A percentile compares a stretch with the other conserved stretches of the same genome.
Conservation (phyloP, 768 basidiomycete species). For the Mycena floridula region DNA sequence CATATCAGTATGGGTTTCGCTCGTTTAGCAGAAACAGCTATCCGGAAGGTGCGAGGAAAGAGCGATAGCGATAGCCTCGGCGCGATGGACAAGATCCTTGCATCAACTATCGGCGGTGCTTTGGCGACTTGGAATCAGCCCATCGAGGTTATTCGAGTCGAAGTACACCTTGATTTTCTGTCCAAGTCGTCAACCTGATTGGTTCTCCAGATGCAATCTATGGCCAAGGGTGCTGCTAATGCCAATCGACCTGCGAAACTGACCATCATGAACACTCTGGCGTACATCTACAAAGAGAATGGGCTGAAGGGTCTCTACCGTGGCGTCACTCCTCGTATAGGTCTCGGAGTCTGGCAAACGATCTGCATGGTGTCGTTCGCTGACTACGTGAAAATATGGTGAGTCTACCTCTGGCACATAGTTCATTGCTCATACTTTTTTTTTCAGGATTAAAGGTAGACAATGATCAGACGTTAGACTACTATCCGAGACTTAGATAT, state of each 20-base stretch:
- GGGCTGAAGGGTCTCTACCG: conserved; percentile 96
- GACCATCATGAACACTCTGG: conserved; percentile 85
- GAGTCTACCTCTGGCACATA: conserved; percentile 10
- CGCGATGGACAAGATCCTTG: conserved; percentile 79
- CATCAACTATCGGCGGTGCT: conserved; percentile 89
- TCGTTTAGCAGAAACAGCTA: conserved; percentile 78
- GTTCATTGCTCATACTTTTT: neutral
- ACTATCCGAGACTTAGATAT: no score
- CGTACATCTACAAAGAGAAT: conserved; percentile 95
- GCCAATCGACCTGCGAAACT: conserved; percentile 85
- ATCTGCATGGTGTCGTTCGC: conserved; percentile 99
- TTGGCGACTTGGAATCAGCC: conserved; percentile 99
- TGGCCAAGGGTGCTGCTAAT: conserved; percentile 72
- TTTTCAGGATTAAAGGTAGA: neutral
- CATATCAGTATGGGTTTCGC: conserved; percentile 86
- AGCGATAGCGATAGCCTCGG: conserved; percentile 67
- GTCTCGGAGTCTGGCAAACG: conserved; percentile 94
- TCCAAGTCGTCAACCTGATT: neutral
- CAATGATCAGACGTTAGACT: no score
- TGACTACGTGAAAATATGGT: conserved; percentile 91
- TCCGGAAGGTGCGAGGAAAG: conserved; percentile 76
- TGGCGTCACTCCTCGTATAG: conserved; percentile 95
- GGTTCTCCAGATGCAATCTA: conserved; percentile 92
- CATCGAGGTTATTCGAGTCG: conserved; percentile 95
- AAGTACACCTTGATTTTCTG: conserved; percentile 39